A percentile compares a stretch with the other conserved stretches of the same genome.
Conservation (phyloP, 768 basidiomycete species). For the Rhodotorula graminis region DNA sequence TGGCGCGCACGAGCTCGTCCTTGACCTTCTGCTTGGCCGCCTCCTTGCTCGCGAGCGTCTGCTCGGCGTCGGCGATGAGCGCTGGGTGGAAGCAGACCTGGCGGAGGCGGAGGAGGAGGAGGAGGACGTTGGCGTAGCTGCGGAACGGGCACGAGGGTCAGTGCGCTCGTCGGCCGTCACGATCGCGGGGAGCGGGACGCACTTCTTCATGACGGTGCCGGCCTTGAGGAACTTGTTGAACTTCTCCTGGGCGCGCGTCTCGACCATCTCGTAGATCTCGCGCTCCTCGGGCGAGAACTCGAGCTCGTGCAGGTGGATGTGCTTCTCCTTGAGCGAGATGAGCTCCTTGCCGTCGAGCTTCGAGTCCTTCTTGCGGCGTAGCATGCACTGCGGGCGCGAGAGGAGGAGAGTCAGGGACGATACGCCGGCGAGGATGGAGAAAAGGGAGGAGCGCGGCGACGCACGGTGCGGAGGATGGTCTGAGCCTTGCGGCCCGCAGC, state of each 20-base stretch:
- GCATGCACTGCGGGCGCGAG: constrained; percentile 48
- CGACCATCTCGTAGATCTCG: constrained; percentile 44
- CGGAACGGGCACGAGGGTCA: neutral
- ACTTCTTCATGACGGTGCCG: constrained; percentile 69
- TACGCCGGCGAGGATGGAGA: neutral
- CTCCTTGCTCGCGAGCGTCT: constrained; percentile 14
- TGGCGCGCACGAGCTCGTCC: constrained; percentile 37
- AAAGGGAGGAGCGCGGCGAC: no score
- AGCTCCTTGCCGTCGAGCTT: constrained; percentile 34
- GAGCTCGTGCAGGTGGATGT: constrained; percentile 26
- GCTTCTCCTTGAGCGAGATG: constrained; percentile 20
- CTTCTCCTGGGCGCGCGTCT: constrained; percentile 44
- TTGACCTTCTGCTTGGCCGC: constrained; percentile 48
- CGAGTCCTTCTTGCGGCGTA: constrained; percentile 64
- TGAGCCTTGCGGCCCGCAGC: constrained; percentile 66
- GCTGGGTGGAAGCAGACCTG: constrained; percentile 62
- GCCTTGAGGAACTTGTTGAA: constrained; percentile 58
- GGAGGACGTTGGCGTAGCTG: constrained; percentile 53
- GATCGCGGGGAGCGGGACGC: constrained; percentile 48
- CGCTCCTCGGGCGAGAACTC: constrained; percentile 47
- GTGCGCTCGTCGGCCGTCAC: no score
- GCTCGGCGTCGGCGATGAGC: constrained; percentile 54
- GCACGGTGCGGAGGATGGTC: constrained; percentile 57
- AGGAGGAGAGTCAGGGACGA: neutral
- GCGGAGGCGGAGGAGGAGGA: constrained; percentile 56